These are phyloP conservation scores for Triticum turgidum DNA, from an alignment of 176 grass and related monocot species.

Conservation along the genomic window DNA sequence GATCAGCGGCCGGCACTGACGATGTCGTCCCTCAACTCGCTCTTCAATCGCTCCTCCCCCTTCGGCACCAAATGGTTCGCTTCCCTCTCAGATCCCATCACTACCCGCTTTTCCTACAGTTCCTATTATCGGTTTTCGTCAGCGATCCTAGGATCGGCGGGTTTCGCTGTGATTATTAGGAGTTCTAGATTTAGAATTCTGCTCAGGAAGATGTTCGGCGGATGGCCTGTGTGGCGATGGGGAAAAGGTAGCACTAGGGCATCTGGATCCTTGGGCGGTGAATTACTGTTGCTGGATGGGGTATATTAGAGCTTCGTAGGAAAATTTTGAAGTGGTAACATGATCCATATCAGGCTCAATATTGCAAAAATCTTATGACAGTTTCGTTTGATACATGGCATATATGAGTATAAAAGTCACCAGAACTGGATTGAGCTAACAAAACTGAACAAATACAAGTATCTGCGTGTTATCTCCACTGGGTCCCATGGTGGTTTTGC, in stretches of 20 bases:
- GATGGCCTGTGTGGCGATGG: neutral
- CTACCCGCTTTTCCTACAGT: neutral
- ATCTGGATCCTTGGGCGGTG: neutral
- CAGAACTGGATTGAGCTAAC: neutral
- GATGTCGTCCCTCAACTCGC: slow-evolving; percentile 52
- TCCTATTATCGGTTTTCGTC: neutral
- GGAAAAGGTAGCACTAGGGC: neutral
- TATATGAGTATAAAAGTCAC: neutral
- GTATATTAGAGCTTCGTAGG: neutral
- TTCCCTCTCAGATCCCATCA: slow-evolving; percentile 6
- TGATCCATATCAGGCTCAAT: neutral
- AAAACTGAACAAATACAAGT: neutral
- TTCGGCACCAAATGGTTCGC: slow-evolving; percentile 63
- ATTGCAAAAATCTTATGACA: neutral
- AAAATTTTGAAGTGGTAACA: neutral
- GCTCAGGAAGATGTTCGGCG: neutral
- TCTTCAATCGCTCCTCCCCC: slow-evolving; percentile 59
- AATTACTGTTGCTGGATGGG: neutral
- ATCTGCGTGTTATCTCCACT: neutral
- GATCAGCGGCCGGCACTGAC: slow-evolving; percentile 20
- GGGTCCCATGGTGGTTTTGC: neutral
- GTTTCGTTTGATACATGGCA: neutral
- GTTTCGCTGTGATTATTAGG: slow-evolving; percentile 11
- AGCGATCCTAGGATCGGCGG: slow-evolving; percentile 15
- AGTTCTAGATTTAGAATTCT: slow-evolving; percentile 30